Percentiles rank a stretch among this genome's conserved stretches.
Evolutionary conservation across 495 filamentous ascomycete genomes (phyloP).

Genomic region (Saxispiralis lemnorum): DNA sequence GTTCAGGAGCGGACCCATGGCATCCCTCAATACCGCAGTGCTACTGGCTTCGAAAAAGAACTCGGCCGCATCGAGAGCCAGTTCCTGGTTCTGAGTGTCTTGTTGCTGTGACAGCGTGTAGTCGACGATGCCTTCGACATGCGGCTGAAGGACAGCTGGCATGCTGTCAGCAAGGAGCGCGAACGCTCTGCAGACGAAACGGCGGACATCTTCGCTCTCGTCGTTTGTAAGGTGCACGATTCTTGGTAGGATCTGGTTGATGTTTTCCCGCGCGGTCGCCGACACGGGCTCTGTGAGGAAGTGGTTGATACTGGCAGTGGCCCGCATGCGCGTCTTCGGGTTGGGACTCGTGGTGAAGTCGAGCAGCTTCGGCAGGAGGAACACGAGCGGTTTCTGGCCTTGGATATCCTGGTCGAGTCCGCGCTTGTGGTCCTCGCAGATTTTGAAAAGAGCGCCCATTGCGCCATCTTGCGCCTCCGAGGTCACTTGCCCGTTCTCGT

Average conservation of each 20-base stretch:
- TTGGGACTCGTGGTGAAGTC: slow-evolving; percentile 60
- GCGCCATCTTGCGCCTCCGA: slow-evolving; percentile 71
- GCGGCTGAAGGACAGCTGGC: slow-evolving; percentile 74
- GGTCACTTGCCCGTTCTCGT: slow-evolving; percentile 47
- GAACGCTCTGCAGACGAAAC: slow-evolving; percentile 84
- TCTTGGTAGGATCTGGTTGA: slow-evolving; percentile 64
- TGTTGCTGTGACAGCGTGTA: slow-evolving; percentile 85
- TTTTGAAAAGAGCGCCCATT: slow-evolving; percentile 80
- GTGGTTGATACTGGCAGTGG: slow-evolving; percentile 71
- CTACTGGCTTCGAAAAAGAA: slow-evolving; percentile 94
- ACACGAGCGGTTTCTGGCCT: slow-evolving; percentile 67
- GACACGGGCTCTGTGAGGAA: slow-evolving; percentile 72
- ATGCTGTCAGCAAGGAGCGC: slow-evolving; percentile 79
- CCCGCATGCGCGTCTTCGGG: slow-evolving; percentile 56
- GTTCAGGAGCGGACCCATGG: slow-evolving; percentile 55
- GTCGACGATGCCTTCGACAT: slow-evolving; percentile 75
- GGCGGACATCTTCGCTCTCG: slow-evolving; percentile 55
- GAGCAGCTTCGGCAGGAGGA: slow-evolving; percentile 81
- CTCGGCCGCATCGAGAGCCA: slow-evolving; percentile 87
- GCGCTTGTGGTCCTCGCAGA: slow-evolving; percentile 89
- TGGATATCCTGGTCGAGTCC: slow-evolving; percentile 70
- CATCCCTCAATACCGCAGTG: slow-evolving; percentile 54
- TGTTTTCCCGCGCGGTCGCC: slow-evolving; percentile 45
- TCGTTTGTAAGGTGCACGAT: slow-evolving; percentile 70
- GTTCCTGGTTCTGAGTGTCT: slow-evolving; percentile 66